These are phyloP conservation scores for Dysphania ambrosioides DNA, from an alignment of 148 eudicot species.

Conservation along the genomic window DNA sequence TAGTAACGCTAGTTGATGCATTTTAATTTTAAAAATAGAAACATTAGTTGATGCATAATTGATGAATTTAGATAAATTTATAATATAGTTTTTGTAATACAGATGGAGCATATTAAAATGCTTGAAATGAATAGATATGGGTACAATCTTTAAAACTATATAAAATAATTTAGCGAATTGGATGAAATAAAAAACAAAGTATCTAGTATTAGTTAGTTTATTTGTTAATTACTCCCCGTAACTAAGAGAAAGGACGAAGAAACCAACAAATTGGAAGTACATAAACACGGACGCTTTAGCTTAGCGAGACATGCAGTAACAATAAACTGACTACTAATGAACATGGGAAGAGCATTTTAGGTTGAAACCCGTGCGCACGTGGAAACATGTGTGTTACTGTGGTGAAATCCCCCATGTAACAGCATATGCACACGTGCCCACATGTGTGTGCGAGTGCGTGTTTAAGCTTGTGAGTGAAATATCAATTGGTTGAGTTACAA, in stretches of 20 bases:
- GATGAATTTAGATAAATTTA: no score
- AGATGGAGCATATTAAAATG: no score
- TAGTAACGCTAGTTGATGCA: neutral
- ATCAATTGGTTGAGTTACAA: neutral
- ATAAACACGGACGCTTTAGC: constrained; percentile 1
- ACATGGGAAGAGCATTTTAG: constrained; percentile 13
- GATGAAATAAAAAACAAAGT: no score
- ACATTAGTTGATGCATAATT: no score
- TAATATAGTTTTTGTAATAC: no score
- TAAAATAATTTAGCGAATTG: no score
- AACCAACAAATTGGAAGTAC: constrained; percentile 24
- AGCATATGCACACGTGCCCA: constrained; percentile 38
- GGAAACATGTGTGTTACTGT: constrained; percentile 32
- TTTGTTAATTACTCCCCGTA: neutral
- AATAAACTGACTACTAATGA: constrained; percentile 8
- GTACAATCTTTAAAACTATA: no score
- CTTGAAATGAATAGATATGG: no score
- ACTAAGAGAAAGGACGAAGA: constrained; percentile 16
- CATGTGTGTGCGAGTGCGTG: constrained; percentile 42
- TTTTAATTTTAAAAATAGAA: no score
- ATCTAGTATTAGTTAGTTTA: no score
- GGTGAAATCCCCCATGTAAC: constrained; percentile 34
- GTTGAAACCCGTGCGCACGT: constrained; percentile 37
- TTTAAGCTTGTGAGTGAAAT: neutral
- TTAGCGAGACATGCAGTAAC: neutral